Evolutionary conservation across 1,284 basidiomycete genomes (phyloP), one percentile per base, ranked within the genome.

Genomic region (Irpex sp.): DNA sequence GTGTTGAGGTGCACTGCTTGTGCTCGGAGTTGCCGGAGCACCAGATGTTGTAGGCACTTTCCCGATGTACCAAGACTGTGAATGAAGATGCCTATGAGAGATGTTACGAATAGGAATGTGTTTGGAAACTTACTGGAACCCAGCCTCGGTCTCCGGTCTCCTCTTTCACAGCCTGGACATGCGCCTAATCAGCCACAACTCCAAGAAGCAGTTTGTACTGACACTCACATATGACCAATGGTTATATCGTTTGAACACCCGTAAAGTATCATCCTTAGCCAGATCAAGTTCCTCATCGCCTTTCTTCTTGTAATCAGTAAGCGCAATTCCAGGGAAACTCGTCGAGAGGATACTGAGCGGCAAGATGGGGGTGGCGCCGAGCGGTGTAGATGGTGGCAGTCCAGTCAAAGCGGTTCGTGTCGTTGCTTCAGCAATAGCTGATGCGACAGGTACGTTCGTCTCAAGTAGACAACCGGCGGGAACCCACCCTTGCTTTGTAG

Each of bases 181-280:
- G 62, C 64, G 59, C 44, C 54, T 54, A 54, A 63, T 31, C 65
- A 57, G 60, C 60, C 51, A 36, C 13, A 34, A 57, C 54, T 21
- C 49, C 66, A 57, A 19, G 59, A 56, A 57, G 58, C 51, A 47
- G 37, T 62, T 47, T 54, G 57, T n/a, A 31, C 7, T 31, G 2
- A 40, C 37, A 80, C 85, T 64, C 68, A 91, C 89, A 77, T 95
- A 96, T 76, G 91, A 94, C 94, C 96, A 97, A 79, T 97, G 94
- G 69, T 97, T 97, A 76, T 98, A 98, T 70, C 93, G 87, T 81
- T 98, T 99, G 80, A 98, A 98, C 56, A 99, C 96, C 65, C 94
- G 82, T 65, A 99, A 73, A 17, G 85, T 80, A 72, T 97, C 94
- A 68, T 94, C 94, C 74, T 96, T 96, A 61, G 82, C 82, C 49